Percentiles rank a stretch among this genome's conserved stretches.
phyloP scores from a whole-genome alignment of 768 basidiomycete genomes.

The Lactifluus piperatus region DNA sequence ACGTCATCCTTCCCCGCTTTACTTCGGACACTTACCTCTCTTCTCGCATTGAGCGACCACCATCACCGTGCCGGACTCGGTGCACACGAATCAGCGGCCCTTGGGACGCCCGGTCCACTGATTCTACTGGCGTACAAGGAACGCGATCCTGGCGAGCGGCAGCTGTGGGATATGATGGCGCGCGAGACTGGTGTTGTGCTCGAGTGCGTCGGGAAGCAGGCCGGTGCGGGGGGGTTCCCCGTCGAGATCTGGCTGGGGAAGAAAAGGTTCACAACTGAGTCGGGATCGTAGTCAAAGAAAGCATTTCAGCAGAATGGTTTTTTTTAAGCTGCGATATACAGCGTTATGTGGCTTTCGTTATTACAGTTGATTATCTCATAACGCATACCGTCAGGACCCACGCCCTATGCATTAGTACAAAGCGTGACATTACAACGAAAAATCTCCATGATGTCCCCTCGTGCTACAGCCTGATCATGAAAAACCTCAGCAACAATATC shows the following conservation, averaged over 20 bases:
- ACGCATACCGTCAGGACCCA: no score
- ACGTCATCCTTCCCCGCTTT: conserved; percentile 76
- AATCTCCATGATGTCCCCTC: no score
- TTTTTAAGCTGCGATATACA: no score
- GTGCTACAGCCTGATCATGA: no score
- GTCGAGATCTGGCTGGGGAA: conserved; percentile 66
- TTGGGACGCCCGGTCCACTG: conserved; percentile 26
- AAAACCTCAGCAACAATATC: no score
- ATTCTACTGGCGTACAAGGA: conserved; percentile 83
- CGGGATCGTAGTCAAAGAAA: background rate
- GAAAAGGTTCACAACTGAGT: background rate
- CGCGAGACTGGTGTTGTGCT: conserved; percentile 46
- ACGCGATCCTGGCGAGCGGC: conserved; percentile 66
- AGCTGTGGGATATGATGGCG: conserved; percentile 55
- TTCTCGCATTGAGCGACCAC: conserved; percentile 30
- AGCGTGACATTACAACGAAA: no score
- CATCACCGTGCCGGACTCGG: background rate
- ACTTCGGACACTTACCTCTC: conserved; percentile 49
- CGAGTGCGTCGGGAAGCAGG: conserved; percentile 41
- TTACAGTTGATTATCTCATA: no score
- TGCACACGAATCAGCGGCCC: background rate
- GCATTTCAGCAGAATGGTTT: no score
- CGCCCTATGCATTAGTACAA: no score
- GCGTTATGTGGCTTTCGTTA: no score
- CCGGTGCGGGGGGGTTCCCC: conserved; percentile 53